These are phyloP conservation scores for Phanerochaete sordida DNA, from an alignment of 768 basidiomycete species.

Conservation along the genomic window DNA sequence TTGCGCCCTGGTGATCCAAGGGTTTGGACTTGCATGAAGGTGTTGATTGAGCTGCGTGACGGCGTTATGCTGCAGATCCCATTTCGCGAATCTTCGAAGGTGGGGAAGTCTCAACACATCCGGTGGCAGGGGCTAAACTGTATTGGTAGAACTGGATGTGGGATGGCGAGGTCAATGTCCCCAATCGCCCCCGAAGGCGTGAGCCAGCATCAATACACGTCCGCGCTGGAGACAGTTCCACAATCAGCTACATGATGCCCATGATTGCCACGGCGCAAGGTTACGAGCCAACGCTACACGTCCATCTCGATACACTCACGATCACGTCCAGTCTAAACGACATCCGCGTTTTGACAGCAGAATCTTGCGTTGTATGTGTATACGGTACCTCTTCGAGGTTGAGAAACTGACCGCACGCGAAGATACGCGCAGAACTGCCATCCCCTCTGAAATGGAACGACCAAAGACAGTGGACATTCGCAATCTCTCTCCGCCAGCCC, in stretches of 20 bases:
- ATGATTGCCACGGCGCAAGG: slow-evolving; percentile 73
- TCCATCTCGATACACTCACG: slow-evolving; percentile 76
- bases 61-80: slow-evolving; percentile 81
- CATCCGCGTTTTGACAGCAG: slow-evolving; percentile 70
- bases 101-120: slow-evolving; percentile 19
- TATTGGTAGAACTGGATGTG: slow-evolving; percentile 81
- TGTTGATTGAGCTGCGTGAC: slow-evolving; percentile 79
- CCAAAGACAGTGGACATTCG: slow-evolving; percentile 74
- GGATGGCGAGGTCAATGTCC: slow-evolving; percentile 58
- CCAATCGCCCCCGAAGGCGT: slow-evolving; percentile 49
- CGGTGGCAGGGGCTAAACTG: not conserved
- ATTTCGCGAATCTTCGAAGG: slow-evolving; percentile 90
- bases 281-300: slow-evolving; percentile 75
- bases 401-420: not conserved
- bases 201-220: slow-evolving; percentile 74
- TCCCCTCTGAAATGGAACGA: slow-evolving; percentile 81
- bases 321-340: slow-evolving; percentile 88
- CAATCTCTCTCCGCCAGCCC: slow-evolving; percentile 69
- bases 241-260: slow-evolving; percentile 80
- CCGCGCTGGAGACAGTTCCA: slow-evolving; percentile 74
- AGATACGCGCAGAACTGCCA: slow-evolving; percentile 75
- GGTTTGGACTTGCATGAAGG: slow-evolving; percentile 75
- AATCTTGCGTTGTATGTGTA: slow-evolving; percentile 68
- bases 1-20: slow-evolving; percentile 78
- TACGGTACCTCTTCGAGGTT: not conserved